Evolutionary conservation across 1,139 yeast species (phyloP), one percentile per base, ranked within the genome.

Genomic region (Meyerozyma sp.): DNA sequence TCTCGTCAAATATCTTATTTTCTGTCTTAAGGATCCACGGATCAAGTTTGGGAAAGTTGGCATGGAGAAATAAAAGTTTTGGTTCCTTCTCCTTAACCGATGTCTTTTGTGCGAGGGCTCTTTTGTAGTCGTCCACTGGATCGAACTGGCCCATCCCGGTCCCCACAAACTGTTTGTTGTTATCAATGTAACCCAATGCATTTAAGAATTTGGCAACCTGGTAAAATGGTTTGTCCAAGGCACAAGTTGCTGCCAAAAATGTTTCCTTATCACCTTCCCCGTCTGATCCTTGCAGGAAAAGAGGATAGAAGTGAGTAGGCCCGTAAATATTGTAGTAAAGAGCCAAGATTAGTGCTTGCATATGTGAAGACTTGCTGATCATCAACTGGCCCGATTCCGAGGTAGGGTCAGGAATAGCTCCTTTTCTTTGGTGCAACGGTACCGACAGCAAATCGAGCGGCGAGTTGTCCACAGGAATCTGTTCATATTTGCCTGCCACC

Each of bases 181-280:
- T 51, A 49, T 70, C 66, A 45, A 77, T 70, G 49, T 72, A 70
- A 4, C 85, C 86, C 53, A 76, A 66, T 0, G 85, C 82, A 46
- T 69, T 68, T 39, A 78, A 59, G 49, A 77, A 78, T 48, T 66
- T 72, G 40, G 78, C 75, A n/a, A 86, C 89, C 60, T 84, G 91
- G 56, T 87, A 85, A 50, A 69, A 83, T 1, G 78, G 70, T 41
- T 80, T 75, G 8, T 68, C 65, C 44, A 84, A 63, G 2, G 84
- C 87, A 39, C 76, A 75, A 0, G 94, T 83, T 0, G 93, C 91
- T 0, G 95, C 91, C 43, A 86, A 67, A 56, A 86, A 89, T 0
- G 96, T 87, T 58, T 89, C 96, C 59, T 88, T 89, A 61, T 89
- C 96, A 48, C 96, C 96, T 65, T 87, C 95, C 37, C 96, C 96